phyloP scores from a whole-genome alignment of 805 yeast species.

The Teunomyces tritomae region DNA sequence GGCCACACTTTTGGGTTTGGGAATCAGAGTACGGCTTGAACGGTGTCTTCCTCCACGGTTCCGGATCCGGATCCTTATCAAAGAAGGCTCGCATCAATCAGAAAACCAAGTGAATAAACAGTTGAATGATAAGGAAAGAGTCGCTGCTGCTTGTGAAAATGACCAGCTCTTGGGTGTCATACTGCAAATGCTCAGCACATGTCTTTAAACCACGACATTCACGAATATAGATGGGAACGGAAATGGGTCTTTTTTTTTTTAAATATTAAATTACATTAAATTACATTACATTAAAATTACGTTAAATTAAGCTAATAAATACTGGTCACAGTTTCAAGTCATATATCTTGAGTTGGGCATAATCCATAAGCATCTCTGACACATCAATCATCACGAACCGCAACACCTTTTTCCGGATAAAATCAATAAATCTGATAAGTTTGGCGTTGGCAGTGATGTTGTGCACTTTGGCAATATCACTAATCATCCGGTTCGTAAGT shows the following conservation, averaged over 20 bases:
- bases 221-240: background rate
- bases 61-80: constrained; percentile 73
- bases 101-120: constrained; percentile 96
- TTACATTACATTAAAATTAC: background rate
- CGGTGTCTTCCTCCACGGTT: constrained; percentile 83
- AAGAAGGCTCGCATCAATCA: constrained; percentile 93
- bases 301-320: background rate
- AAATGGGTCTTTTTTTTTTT: background rate
- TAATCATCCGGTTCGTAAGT: constrained; percentile 13
- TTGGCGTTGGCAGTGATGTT: constrained; percentile 14
- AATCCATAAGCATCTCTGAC: constrained; percentile 32
- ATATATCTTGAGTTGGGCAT: constrained; percentile 22
- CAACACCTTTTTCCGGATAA: constrained; percentile 32
- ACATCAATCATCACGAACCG: constrained; percentile 38
- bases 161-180: constrained; percentile 89
- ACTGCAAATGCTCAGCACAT: constrained; percentile 85
- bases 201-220: constrained; percentile 31
- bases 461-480: constrained; percentile 6
- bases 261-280: too few species aligned
- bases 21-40: constrained; percentile 87
- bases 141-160: constrained; percentile 97
- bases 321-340: constrained; percentile 1
- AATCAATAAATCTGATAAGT: constrained; percentile 31
- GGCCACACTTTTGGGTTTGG: constrained; percentile 93
- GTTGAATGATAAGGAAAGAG: constrained; percentile 94